Base-by-base conservation (phyloP, 352 stramenopile species). In the Pythium diclinum region DNA sequence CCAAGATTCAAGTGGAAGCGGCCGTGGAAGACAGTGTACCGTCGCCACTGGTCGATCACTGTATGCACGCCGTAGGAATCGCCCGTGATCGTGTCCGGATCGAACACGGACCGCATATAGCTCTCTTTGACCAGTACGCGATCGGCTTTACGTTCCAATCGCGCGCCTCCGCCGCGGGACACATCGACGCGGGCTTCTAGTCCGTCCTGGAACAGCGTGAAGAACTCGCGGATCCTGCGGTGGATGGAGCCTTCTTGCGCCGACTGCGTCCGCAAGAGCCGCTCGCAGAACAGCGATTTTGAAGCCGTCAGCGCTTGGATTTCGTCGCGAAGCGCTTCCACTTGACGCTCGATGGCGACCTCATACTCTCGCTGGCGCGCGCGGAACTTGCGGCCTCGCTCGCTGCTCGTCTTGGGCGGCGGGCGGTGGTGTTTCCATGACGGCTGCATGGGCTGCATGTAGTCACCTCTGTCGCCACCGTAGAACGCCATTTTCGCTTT, bases 1-100 rank as follows among this genome's bases (percentile, higher is more conserved):
- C 32, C 42, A 33, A 59, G 36, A 25, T 48, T 48, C 13, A 65
- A 28, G 38, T 44, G 49, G 59, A 65, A 65, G 3, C 34, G 6
- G 34, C 46, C 49, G 28, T 73, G 48, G 49, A 60, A 63, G 9
- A 38, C 32, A 4, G 61, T 67, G 57, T 70, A 68, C 14, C 59
- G 44, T 16, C 58, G 61, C 61, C 66, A 73, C 66, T 73, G 66
- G 25, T 59, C 48, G 16, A 73, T 62, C 8, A 55, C 42, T 13
- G 44, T 57, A 3, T 65, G 21, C n/a, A 73, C 40, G 30, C 66
- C 66, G 10, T 19, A 3, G 9, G 56, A 3, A 28, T 60, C 42
- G 7, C 42, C 61, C 5, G 60, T 38, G 11, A 47, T 2, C 21
- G 59, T 52, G 36, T 59, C 46, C n/a, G 57, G 63, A 34, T 70